Percentiles rank a stretch among this genome's conserved stretches.
phyloP scores from a whole-genome alignment of 2,329 filamentous ascomycete species.

The Ascocoryne sarcoides region DNA sequence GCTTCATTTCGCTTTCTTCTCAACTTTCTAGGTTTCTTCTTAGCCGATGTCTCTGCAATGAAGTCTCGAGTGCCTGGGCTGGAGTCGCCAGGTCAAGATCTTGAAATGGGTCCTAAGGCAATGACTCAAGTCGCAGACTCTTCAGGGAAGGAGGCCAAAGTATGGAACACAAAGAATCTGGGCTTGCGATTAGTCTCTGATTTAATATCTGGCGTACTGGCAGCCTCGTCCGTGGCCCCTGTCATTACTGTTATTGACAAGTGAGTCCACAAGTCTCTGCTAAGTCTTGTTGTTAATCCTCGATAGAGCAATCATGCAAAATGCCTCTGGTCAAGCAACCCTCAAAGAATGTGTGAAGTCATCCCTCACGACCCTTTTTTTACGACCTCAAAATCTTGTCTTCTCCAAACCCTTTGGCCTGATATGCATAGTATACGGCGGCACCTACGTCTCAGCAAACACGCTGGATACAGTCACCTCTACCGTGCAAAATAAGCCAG shows the following conservation, averaged over 20 bases:
- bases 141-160: slow-evolving; percentile 11
- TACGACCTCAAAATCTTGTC: slow-evolving; percentile 52
- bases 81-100: slow-evolving; percentile 9
- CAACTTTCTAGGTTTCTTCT: no score
- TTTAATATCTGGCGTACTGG: slow-evolving; percentile 57
- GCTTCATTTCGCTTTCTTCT: no score
- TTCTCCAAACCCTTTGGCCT: slow-evolving; percentile 59
- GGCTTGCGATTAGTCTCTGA: slow-evolving; percentile 60
- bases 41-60: slow-evolving; percentile 14
- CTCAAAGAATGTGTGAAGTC: slow-evolving; percentile 49
- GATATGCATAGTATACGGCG: slow-evolving; percentile 70
- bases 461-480: slow-evolving; percentile 70
- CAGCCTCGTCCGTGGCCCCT: slow-evolving; percentile 70
- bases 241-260: slow-evolving; percentile 82
- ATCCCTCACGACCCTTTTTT: slow-evolving; percentile 48
- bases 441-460: slow-evolving; percentile 87
- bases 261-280: slow-evolving; percentile 33
- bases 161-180: slow-evolving; percentile 72
- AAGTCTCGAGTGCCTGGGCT: slow-evolving; percentile 12
- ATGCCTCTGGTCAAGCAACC: slow-evolving; percentile 60
- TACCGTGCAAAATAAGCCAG: slow-evolving; percentile 48
- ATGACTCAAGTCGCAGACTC: slow-evolving; percentile 11
- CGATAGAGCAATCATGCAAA: slow-evolving; percentile 66
- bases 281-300: slow-evolving; percentile 11
- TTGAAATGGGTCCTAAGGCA: slow-evolving; percentile 5